These are phyloP conservation scores for Septoria petroselini DNA, from an alignment of 2,329 filamentous ascomycete genomes.

Conservation along the genomic window DNA sequence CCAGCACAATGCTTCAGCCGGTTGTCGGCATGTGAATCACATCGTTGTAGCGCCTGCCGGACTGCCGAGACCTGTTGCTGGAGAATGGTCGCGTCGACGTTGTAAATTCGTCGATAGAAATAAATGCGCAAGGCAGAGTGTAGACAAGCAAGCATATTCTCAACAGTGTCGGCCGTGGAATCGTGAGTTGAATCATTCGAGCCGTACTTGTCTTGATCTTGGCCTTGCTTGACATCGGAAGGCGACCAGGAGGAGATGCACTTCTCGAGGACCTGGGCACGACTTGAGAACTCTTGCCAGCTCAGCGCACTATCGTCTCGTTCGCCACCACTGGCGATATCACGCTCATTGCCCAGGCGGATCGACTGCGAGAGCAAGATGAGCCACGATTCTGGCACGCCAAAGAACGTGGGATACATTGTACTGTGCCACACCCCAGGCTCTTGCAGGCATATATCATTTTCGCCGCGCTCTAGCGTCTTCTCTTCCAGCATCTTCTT, in stretches of 20 bases:
- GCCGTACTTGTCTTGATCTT: background rate
- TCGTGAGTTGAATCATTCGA: too few relatives aligned
- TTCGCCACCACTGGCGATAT: background rate
- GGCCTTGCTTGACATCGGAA: background rate
- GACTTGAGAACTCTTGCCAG: conserved; percentile 8
- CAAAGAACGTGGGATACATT: conserved; percentile 9
- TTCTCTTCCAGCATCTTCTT: conserved; percentile 10
- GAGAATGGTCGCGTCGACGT: conserved; percentile 10
- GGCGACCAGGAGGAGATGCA: conserved; percentile 5
- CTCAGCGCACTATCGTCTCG: conserved; percentile 1
- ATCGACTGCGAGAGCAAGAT: conserved; percentile 7
- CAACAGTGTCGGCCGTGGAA: background rate
- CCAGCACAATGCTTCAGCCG: conserved; percentile 1
- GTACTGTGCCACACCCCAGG: conserved; percentile 4
- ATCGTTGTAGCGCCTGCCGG: background rate
- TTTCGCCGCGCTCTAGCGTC: conserved; percentile 10
- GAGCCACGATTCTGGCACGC: conserved; percentile 4
- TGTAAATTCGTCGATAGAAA: conserved; percentile 10
- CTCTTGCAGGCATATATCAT: conserved; percentile 7
- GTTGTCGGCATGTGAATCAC: background rate
- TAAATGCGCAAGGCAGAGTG: conserved; percentile 9
- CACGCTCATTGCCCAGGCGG: conserved; percentile 8
- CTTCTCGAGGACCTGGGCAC: conserved; percentile 5
- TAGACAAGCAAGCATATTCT: background rate
- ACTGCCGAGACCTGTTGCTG: conserved; percentile 1